Base-by-base conservation (phyloP, 257 asterid species). In the Petunia secreta region DNA sequence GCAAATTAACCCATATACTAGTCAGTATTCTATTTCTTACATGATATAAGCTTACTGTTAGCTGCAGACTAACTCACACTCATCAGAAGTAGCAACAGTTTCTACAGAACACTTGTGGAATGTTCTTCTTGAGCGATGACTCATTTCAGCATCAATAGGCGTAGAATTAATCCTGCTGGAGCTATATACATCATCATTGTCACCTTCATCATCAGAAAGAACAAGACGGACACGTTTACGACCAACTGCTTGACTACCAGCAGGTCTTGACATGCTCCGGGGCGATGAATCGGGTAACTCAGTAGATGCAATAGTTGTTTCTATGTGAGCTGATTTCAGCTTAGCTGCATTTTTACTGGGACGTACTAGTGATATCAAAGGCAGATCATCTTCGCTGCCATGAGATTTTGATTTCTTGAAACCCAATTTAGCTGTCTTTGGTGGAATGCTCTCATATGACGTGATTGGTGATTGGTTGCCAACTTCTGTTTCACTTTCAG, bases 201-300 rank as follows among this genome's bases (percentile, higher is more conserved):
- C 96, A 81, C 75, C 82, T 83, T 94, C 98, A 85, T 88, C 98
- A 82, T 96, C 98, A 80, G 97, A 92, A 63, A 96, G 90, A 82
- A 96, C 83, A 82, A 90, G 80, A n/a, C 93, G 95, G n/a, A 75
- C 83, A 83, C 98, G 98, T 80, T 96, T 96, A 80, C 91, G 89
- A 44, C 86, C 87, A 75, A 86, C 87, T 60, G 90, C 84, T 78
- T 83, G 87, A 85, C 91, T 84, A 82, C 84, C 89, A 77, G 87
- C 62, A 81, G 97, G 88, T 78, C 84, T 85, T 44, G 91, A 89
- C 38, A 83, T 64, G 85, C 88, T 88, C 80, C 82, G 83, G 11
- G 83, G 83, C 37, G 89, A 86, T 79, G 89, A 88, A 63, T 80
- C 89, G 71, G 84, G 76, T 82, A 83, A 85, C 83, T 80, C 75